Evolutionary conservation across 495 filamentous ascomycete species (phyloP).

Genomic region (Talaromyces stipitatus): DNA sequence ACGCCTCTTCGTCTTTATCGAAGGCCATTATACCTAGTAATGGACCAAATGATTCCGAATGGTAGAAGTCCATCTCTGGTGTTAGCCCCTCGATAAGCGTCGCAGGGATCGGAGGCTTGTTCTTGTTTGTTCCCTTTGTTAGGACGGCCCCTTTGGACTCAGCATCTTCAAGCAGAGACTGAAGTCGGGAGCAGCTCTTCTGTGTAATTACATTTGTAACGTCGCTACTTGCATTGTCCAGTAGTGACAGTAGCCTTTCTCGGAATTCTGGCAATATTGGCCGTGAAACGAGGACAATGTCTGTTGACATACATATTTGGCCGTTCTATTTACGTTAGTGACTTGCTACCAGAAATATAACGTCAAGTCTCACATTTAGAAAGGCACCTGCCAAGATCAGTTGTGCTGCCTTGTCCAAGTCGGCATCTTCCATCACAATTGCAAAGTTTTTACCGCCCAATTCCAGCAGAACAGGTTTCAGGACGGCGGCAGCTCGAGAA

Average conservation of each 20-base stretch:
- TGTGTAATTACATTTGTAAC: too few species aligned
- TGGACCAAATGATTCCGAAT: slow-evolving; percentile 77
- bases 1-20: slow-evolving; percentile 38
- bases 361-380: slow-evolving; percentile 35
- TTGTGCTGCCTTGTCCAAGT: slow-evolving; percentile 47
- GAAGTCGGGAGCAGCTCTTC: too few species aligned
- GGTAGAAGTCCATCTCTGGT: slow-evolving; percentile 75
- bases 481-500: slow-evolving; percentile 41
- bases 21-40: slow-evolving; percentile 48
- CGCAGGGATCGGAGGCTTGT: slow-evolving; percentile 16
- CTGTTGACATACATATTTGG: slow-evolving; percentile 90
- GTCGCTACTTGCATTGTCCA: too few species aligned
- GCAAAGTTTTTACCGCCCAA: slow-evolving; percentile 55
- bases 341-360: too few species aligned
- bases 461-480: slow-evolving; percentile 56
- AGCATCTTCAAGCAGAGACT: too few species aligned
- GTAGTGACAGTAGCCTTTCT: slow-evolving; percentile 45
- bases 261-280: slow-evolving; percentile 59
- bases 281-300: slow-evolving; percentile 79
- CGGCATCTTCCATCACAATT: slow-evolving; percentile 51
- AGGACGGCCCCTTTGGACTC: neutral
- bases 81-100: slow-evolving; percentile 48
- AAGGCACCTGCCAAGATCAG: slow-evolving; percentile 44
- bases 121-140: neutral
- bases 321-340: too few species aligned